phyloP scores from a whole-genome alignment of 2,329 filamentous ascomycete species.

The Cryphonectria nitschkei region DNA sequence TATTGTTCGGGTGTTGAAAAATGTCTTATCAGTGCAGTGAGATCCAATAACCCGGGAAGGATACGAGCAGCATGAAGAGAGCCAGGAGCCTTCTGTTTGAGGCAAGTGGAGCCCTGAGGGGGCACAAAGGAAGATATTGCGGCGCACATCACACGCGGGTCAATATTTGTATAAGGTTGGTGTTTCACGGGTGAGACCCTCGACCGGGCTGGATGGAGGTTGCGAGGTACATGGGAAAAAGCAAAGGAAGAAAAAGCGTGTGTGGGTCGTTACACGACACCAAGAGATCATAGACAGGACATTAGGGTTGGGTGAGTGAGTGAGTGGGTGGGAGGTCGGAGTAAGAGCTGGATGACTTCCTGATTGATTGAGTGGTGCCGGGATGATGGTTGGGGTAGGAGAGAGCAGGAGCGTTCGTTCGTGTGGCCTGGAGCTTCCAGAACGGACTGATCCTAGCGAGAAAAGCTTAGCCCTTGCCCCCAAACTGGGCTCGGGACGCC shows the following conservation, averaged over 20 bases:
- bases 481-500: neutral
- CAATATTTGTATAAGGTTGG: constrained; percentile 14
- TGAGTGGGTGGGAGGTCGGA: neutral
- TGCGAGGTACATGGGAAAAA: neutral
- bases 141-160: constrained; percentile 28
- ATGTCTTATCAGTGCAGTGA: neutral
- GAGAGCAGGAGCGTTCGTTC: neutral
- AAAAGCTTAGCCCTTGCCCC: neutral
- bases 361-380: neutral
- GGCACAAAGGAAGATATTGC: neutral
- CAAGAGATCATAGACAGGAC: neutral
- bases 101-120: constrained; percentile 18
- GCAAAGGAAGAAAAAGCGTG: neutral
- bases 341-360: neutral
- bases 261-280: neutral
- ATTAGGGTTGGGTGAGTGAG: neutral
- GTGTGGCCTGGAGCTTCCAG: neutral
- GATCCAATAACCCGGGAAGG: neutral
- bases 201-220: constrained; percentile 1
- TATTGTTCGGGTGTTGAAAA: neutral
- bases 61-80: constrained; percentile 11
- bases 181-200: constrained; percentile 23
- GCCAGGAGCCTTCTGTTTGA: constrained; percentile 14
- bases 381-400: too few species aligned
- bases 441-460: neutral